Evolutionary conservation across 2,329 filamentous ascomycete species (phyloP).

Genomic region (Trichoderma sp.): DNA sequence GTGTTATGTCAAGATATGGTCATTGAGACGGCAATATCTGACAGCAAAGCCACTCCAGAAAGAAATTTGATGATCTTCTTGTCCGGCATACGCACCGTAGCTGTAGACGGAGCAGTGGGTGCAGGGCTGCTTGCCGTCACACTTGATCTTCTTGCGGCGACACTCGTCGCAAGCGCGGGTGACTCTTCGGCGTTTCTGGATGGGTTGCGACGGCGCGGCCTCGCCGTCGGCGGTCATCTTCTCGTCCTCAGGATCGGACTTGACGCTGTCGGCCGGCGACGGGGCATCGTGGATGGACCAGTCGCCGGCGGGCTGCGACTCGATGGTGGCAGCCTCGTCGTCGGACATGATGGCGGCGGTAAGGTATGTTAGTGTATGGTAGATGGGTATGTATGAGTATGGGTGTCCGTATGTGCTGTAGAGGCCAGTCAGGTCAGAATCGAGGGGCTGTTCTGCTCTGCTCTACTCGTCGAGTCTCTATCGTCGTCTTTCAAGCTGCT

Average conservation of each 20-base stretch:
- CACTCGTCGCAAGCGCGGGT: conserved; percentile 84
- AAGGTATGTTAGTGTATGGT: conserved; percentile 19
- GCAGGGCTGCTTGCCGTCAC: conserved; percentile 83
- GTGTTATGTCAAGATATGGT: not conserved
- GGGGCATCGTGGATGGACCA: conserved; percentile 44
- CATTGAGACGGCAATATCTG: not conserved
- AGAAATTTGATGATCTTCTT: not conserved
- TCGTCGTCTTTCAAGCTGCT: not conserved
- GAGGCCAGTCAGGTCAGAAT: conserved; percentile 10
- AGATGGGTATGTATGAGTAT: not conserved
- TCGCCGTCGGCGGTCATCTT: conserved; percentile 43
- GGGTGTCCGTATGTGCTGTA: not conserved
- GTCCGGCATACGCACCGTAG: conserved; percentile 72
- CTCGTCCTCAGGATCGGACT: conserved; percentile 48
- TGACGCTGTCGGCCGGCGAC: conserved; percentile 49
- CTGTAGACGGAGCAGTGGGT: conserved; percentile 98
- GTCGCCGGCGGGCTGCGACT: conserved; percentile 41
- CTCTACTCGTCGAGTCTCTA: not conserved
- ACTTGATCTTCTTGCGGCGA: conserved; percentile 85
- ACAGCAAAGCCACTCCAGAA: not conserved
- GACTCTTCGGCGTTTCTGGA: conserved; percentile 77
- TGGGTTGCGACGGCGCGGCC: conserved; percentile 54
- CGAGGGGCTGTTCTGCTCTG: not conserved
- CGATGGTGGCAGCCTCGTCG: conserved; percentile 44
- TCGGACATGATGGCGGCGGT: conserved; percentile 47